Percentiles rank a stretch among this genome's conserved stretches.
Conservation (phyloP, 140 eudicot species). For the Flaveria floridana region DNA sequence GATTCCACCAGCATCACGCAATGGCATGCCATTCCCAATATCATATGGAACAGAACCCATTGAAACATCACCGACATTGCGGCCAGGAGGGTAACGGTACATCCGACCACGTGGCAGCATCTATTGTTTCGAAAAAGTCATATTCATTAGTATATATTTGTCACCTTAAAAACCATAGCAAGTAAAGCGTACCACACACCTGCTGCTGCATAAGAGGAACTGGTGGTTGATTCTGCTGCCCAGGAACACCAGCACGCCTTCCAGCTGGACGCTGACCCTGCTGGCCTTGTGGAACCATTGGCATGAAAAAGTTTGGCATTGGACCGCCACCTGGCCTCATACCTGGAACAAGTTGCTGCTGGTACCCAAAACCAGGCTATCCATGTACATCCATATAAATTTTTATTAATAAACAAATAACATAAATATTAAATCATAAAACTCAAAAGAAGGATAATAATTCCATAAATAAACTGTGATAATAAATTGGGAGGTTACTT, state of each 20-base stretch:
- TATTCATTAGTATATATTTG: not conserved
- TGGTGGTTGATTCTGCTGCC: conserved; percentile 74
- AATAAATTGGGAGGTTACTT: conserved; percentile 34
- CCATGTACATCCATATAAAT: not conserved
- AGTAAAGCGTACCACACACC: conserved; percentile 41
- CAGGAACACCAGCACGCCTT: conserved; percentile 62
- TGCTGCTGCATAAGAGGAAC: conserved; percentile 82
- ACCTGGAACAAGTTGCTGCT: conserved; percentile 84
- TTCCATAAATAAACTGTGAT: not conserved
- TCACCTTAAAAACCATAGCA: conserved; percentile 20
- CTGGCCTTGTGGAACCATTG: conserved; percentile 86
- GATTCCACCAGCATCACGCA: conserved; percentile 56
- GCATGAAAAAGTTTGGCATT: conserved; percentile 73
- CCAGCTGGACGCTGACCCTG: conserved; percentile 87
- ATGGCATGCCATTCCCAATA: conserved; percentile 49
- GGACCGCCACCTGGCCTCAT: conserved; percentile 72
- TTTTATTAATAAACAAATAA: not conserved
- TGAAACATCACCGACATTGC: conserved; percentile 53
- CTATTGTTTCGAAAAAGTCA: conserved; percentile 34
- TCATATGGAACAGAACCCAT: conserved; percentile 70
- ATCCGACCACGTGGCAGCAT: conserved; percentile 82
- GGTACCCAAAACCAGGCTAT: conserved; percentile 93
- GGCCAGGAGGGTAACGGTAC: conserved; percentile 70
- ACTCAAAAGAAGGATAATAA: not conserved
- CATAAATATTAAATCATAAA: not conserved